Conservation (phyloP, 2,329 filamentous ascomycete genomes). For the Nothophaeocryptopus gaeumannii region DNA sequence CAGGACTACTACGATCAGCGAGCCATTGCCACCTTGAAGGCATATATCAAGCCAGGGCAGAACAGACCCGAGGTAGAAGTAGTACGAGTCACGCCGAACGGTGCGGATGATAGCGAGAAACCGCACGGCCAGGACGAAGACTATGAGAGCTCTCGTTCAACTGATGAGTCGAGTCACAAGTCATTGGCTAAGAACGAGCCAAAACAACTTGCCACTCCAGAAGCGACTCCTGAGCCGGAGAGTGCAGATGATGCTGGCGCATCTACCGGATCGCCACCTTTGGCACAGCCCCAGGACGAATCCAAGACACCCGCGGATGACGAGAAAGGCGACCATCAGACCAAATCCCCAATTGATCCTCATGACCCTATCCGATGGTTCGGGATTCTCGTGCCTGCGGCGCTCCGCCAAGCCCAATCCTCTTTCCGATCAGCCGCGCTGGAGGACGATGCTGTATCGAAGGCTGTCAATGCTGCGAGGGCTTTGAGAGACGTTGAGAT, state of each 20-base stretch:
- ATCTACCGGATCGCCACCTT: neutral
- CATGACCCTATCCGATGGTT: constrained; percentile 59
- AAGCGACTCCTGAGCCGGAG: constrained; percentile 45
- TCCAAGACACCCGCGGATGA: constrained; percentile 7
- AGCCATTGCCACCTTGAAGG: constrained; percentile 9
- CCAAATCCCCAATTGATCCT: constrained; percentile 2
- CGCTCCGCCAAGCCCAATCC: constrained; percentile 56
- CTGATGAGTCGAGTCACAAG: neutral
- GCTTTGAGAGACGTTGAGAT: constrained; percentile 66
- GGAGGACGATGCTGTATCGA: constrained; percentile 57
- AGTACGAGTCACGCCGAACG: neutral
- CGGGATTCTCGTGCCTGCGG: constrained; percentile 51
- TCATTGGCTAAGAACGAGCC: neutral
- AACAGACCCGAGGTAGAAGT: neutral
- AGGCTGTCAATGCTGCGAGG: constrained; percentile 55
- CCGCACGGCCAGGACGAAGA: neutral
- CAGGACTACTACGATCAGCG: constrained; percentile 69
- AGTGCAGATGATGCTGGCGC: neutral
- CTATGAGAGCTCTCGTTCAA: neutral
- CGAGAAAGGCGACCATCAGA: neutral
- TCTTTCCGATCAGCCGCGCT: constrained; percentile 54
- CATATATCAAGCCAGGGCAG: too few species aligned
- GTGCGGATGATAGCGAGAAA: neutral
- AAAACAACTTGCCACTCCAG: constrained; percentile 26
- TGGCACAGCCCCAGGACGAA: neutral